Percentiles rank a stretch among this genome's conserved stretches.
Conservation (phyloP, 805 yeast genomes). For the Candida germanica region DNA sequence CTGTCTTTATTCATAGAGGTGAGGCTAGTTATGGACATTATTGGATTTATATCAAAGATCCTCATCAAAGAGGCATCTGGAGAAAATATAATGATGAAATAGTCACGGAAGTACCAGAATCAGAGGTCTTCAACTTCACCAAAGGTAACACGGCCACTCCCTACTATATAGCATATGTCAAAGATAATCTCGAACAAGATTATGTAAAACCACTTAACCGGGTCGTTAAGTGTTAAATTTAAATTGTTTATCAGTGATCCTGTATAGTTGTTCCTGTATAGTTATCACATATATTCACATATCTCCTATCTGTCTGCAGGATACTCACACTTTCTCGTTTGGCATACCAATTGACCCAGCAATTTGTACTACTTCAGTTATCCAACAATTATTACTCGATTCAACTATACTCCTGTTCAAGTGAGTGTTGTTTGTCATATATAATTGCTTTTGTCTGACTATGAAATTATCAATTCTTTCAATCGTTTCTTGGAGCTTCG, state of each 20-base stretch:
- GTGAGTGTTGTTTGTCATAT: too few species aligned
- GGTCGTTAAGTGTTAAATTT: conserved; percentile 13
- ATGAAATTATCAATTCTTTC: background rate
- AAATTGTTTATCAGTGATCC: background rate
- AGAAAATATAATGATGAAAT: conserved; percentile 92
- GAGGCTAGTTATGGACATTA: conserved; percentile 96
- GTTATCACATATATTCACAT: too few species aligned
- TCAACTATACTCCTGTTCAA: too few species aligned
- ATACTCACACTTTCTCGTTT: background rate
- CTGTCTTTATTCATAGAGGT: conserved; percentile 92
- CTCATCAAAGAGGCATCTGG: conserved; percentile 57
- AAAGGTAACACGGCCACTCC: conserved; percentile 88
- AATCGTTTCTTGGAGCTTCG: background rate
- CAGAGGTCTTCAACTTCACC: conserved; percentile 64
- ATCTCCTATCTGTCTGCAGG: too few species aligned
- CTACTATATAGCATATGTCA: conserved; percentile 82
- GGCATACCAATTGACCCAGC: background rate
- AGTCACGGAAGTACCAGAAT: conserved; percentile 73
- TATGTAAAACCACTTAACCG: conserved; percentile 68
- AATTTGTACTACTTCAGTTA: background rate
- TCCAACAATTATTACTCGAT: background rate
- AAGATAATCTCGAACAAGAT: conserved; percentile 51
- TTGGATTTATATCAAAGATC: conserved; percentile 90
- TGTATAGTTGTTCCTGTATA: too few species aligned
- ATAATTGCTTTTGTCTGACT: too few species aligned